Conservation (phyloP, 176 grass and related monocot species). For the Puccinellia tenuiflora region DNA sequence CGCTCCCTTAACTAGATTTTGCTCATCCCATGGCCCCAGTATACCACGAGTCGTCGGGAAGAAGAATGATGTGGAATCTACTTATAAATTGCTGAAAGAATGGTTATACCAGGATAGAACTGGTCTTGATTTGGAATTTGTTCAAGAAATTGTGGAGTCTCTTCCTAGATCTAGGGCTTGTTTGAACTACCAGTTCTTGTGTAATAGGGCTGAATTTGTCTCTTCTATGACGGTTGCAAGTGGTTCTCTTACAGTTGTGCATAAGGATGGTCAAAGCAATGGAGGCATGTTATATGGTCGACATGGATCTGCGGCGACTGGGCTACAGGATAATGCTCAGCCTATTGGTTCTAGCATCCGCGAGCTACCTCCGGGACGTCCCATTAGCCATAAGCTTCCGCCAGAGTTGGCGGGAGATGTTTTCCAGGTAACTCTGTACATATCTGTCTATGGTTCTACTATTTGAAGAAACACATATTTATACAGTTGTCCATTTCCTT, state of each 20-base stretch:
- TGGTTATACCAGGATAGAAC: slow-evolving; percentile 80
- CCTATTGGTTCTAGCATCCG: slow-evolving; percentile 26
- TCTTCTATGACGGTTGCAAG: slow-evolving; percentile 73
- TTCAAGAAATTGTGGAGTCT: slow-evolving; percentile 95
- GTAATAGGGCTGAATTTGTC: slow-evolving; percentile 49
- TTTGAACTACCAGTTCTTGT: slow-evolving; percentile 67
- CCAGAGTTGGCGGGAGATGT: slow-evolving; percentile 75
- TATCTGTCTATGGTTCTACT: slow-evolving; percentile 22
- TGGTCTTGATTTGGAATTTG: slow-evolving; percentile 85
- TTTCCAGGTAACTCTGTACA: slow-evolving; percentile 67
- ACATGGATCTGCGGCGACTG: slow-evolving; percentile 34
- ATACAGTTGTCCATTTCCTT: slow-evolving; percentile 29
- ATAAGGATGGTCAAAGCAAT: slow-evolving; percentile 47
- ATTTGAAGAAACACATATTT: slow-evolving; percentile 14
- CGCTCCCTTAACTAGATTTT: slow-evolving; percentile 59
- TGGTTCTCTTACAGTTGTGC: slow-evolving; percentile 47
- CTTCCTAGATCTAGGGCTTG: slow-evolving; percentile 67
- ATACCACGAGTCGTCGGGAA: slow-evolving; percentile 48
- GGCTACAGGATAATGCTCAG: slow-evolving; percentile 36
- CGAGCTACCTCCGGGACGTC: slow-evolving; percentile 56
- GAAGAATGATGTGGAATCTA: slow-evolving; percentile 54
- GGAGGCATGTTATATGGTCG: slow-evolving; percentile 38
- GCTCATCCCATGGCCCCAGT: slow-evolving; percentile 48
- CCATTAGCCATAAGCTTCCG: slow-evolving; percentile 70
- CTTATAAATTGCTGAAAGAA: slow-evolving; percentile 60